Evolutionary conservation across 2,329 filamentous ascomycete species (phyloP).

Genomic region (Fusarium marasasianum): DNA sequence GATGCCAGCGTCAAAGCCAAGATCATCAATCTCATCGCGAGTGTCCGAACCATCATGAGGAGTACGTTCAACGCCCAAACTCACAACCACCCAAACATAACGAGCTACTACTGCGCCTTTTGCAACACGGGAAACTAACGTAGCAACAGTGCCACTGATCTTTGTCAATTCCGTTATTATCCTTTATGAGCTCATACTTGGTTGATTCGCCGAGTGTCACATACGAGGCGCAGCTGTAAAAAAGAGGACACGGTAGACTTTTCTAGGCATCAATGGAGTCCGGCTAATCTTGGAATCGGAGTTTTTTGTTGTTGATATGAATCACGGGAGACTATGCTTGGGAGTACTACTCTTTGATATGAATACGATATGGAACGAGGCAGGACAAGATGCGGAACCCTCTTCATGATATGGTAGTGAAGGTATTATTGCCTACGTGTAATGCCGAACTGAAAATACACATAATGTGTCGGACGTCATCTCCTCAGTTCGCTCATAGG

Average conservation of each 20-base stretch:
- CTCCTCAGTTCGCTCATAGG: slow-evolving; percentile 4
- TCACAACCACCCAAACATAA: neutral
- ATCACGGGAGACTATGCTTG: slow-evolving; percentile 4
- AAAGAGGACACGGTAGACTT: slow-evolving; percentile 33
- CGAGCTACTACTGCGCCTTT: neutral
- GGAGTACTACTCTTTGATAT: slow-evolving; percentile 8
- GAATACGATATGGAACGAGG: neutral
- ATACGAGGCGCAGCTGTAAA: neutral
- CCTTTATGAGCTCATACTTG: slow-evolving; percentile 80
- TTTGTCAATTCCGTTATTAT: slow-evolving; percentile 85
- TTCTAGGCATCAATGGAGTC: slow-evolving; percentile 37
- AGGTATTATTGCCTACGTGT: neutral
- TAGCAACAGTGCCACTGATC: slow-evolving; percentile 78
- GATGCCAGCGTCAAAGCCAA: slow-evolving; percentile 86
- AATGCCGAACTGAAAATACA: neutral
- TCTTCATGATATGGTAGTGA: neutral
- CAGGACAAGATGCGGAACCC: neutral
- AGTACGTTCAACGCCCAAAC: slow-evolving; percentile 60
- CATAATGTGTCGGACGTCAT: neutral
- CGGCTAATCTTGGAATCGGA: slow-evolving; percentile 26
- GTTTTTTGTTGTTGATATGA: slow-evolving; percentile 28
- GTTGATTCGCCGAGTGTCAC: slow-evolving; percentile 55
- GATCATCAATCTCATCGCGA: slow-evolving; percentile 88
- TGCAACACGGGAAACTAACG: slow-evolving; percentile 11
- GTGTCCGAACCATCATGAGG: slow-evolving; percentile 90